These are phyloP conservation scores for Ramalina intermedia DNA, from an alignment of 495 filamentous ascomycete species.

Conservation along the genomic window DNA sequence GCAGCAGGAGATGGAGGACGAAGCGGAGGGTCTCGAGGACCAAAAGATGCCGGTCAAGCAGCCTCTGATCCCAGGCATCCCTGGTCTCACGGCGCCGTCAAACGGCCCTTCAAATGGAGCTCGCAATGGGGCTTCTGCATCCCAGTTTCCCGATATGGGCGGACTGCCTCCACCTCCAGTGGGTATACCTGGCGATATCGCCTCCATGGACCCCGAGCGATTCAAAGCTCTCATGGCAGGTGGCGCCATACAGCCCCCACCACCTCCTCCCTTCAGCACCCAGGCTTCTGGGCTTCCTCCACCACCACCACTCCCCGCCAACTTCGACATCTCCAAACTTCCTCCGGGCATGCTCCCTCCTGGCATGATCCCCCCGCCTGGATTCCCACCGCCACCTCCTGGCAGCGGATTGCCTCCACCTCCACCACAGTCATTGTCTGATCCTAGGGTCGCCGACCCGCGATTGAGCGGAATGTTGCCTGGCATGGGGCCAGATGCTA, in stretches of 20 bases:
- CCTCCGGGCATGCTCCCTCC: constrained; percentile 30
- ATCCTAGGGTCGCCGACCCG: too few species aligned
- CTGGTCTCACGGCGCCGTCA: constrained; percentile 22
- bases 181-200: constrained; percentile 39
- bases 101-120: constrained; percentile 26
- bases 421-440: constrained; percentile 6
- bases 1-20: constrained; percentile 83
- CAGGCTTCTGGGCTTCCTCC: constrained; percentile 33
- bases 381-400: constrained; percentile 25
- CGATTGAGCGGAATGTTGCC: constrained; percentile 25
- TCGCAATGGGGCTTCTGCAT: constrained; percentile 23
- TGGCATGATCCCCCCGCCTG: constrained; percentile 30
- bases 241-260: constrained; percentile 29
- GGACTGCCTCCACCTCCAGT: constrained; percentile 32
- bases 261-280: constrained; percentile 33
- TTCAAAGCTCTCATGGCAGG: constrained; percentile 32
- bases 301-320: constrained; percentile 35
- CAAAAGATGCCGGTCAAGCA: constrained; percentile 60
- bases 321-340: constrained; percentile 56
- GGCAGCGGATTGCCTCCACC: constrained; percentile 7
- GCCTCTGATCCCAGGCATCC: constrained; percentile 38
- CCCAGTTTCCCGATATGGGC: constrained; percentile 32
- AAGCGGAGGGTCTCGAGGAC: constrained; percentile 84
- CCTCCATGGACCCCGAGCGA: constrained; percentile 37
- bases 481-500: constrained; percentile 27